Evolutionary conservation across 176 grass and related monocot species (phyloP), one percentile per base, ranked within the genome.

Genomic region (Saccharum officinarum): DNA sequence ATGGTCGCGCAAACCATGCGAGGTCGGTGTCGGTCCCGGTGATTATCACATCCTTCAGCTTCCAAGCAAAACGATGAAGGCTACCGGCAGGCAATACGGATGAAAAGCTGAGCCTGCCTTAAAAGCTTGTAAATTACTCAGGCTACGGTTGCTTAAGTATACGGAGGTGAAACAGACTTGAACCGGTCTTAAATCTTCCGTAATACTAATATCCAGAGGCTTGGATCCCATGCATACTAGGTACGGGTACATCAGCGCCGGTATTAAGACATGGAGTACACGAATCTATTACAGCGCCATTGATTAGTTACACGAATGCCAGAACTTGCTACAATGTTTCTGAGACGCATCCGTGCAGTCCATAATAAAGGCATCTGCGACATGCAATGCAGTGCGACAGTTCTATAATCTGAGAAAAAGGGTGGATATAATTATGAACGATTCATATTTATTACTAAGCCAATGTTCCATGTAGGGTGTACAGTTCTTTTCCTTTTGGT

Each of bases 391-490:
- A 28, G 28, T 28, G 28, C 28, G 28, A 1, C 28, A 28, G 28
- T 28, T 0, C 28, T 28, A 28, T 28, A 28, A 28, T 28, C 28
- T 28, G 28, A 28, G 28, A 28, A 28, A 28, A 28, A 28, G 28
- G 28, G 28, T 28, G 0, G 28, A 0, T 28, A 28, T 28, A 28
- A 1, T 55, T 28, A 33, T 33, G 69, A 69, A 20, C 49, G 36
- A 42, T 68, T 65, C 11, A 34, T 49, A 70, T 87, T 81, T 52
- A 76, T 87, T 91, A 84, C 80, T 81, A 63, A 80, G 42, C 62
- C 62, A 59, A 76, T 65, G 63, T 40, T 77, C 87, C 75, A 72
- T 83, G 46, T 76, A 79, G 20, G 44, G 61, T 69, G 49, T 79
- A 80, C 36, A 30, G 28, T 62, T 77, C 14, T 78, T 77, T 85